A percentile compares a stretch with the other conserved stretches of the same genome.
phyloP scores from a whole-genome alignment of 345 rosid species.

The Linum usitatissimum region DNA sequence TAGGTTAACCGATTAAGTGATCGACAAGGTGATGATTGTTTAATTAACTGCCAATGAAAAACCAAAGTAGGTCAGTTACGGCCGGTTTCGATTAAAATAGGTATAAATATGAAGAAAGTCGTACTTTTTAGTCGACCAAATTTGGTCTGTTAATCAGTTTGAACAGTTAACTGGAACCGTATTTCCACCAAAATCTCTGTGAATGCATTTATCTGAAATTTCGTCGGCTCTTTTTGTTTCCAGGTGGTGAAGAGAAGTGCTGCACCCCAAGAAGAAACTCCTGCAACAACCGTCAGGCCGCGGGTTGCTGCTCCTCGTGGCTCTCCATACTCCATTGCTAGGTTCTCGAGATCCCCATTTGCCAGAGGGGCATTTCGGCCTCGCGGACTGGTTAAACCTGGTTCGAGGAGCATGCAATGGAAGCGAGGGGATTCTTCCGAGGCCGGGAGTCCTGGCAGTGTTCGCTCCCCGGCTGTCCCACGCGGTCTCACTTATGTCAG shows the following conservation, averaged over 20 bases:
- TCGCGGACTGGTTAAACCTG: slow-evolving; percentile 45
- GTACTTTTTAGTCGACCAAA: too few species aligned
- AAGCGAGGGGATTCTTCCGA: slow-evolving; percentile 65
- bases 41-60: too few species aligned
- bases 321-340: slow-evolving; percentile 31
- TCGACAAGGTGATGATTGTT: too few species aligned
- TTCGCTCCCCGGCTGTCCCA: slow-evolving; percentile 19
- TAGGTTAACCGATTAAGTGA: too few species aligned
- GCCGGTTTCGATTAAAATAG: too few species aligned
- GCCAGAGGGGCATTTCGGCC: slow-evolving; percentile 62
- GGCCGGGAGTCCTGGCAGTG: slow-evolving; percentile 25
- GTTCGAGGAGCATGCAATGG: slow-evolving; percentile 94
- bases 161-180: too few species aligned
- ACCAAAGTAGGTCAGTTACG: too few species aligned
- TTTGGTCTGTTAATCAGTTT: too few species aligned
- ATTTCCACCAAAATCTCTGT: too few species aligned
- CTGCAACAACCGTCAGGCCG: slow-evolving; percentile 50
- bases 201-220: neutral
- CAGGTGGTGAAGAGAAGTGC: slow-evolving; percentile 73
- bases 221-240: slow-evolving; percentile 7
- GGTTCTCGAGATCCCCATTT: slow-evolving; percentile 54
- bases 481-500: slow-evolving; percentile 81
- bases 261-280: slow-evolving; percentile 42
- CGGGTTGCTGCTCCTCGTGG: slow-evolving; percentile 27
- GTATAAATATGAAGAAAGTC: too few species aligned